Percentiles rank a stretch among this genome's conserved stretches.
Conservation (phyloP, 306 rosid species). For the Trichosanthes truncata region DNA sequence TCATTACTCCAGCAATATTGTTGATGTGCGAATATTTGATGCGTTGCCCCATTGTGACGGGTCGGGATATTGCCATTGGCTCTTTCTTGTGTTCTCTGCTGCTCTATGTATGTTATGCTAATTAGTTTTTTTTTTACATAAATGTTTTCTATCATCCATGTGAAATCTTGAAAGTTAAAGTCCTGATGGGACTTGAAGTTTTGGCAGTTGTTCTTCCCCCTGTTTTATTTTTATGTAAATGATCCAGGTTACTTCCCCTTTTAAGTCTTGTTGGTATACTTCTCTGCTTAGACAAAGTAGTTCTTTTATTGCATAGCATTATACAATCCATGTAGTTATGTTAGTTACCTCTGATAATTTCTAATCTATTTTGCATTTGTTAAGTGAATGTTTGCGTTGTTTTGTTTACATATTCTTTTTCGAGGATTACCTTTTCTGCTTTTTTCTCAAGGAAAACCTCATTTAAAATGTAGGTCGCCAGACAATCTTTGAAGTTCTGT, state of each 20-base stretch:
- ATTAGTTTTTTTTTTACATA: not conserved
- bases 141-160: conserved; percentile 2
- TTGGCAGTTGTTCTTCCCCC: not conserved
- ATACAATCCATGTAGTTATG: not conserved
- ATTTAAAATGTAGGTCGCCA: conserved; percentile 41
- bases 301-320: not conserved
- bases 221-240: not conserved
- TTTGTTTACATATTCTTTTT: not conserved
- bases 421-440: not conserved
- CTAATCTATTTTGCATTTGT: not conserved
- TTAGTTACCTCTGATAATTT: not conserved
- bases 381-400: not conserved
- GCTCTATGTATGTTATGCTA: conserved; percentile 57
- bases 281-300: not conserved
- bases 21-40: conserved; percentile 82
- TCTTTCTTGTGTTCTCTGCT: conserved; percentile 79
- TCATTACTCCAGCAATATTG: conserved; percentile 67
- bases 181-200: not conserved
- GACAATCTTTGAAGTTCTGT: conserved; percentile 69
- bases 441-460: not conserved
- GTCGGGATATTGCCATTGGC: conserved; percentile 73
- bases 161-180: not conserved
- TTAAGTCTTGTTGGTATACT: not conserved
- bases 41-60: conserved; percentile 69
- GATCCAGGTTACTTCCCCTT: not conserved